A percentile compares a stretch with the other conserved stretches of the same genome.
These are phyloP conservation scores for Trypanosoma brucei DNA, from an alignment of 208 protist species.

Conservation along the genomic window DNA sequence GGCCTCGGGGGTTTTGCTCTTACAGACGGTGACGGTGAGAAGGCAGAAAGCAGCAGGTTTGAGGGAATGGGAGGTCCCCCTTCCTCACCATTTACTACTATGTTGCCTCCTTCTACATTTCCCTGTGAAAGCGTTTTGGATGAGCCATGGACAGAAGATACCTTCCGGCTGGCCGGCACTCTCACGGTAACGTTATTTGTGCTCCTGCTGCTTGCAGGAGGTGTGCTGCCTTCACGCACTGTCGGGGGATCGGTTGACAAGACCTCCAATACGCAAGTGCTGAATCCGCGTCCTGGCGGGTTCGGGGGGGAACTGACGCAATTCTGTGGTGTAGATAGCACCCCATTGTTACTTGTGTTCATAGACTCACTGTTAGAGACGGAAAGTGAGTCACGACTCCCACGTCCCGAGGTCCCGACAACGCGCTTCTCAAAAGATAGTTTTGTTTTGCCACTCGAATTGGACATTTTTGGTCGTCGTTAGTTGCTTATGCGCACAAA, in stretches of 20 bases:
- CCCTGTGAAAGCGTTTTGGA: background rate
- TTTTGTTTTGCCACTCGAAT: background rate
- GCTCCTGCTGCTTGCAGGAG: background rate
- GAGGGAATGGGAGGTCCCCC: background rate
- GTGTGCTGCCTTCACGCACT: background rate
- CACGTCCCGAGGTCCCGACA: conserved; percentile 7
- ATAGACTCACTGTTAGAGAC: background rate
- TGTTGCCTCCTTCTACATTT: background rate
- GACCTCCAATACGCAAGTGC: conserved; percentile 11
- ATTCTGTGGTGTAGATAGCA: background rate
- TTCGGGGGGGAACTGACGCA: background rate
- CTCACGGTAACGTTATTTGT: background rate
- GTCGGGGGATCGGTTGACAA: conserved; percentile 16
- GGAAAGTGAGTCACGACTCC: conserved; percentile 2
- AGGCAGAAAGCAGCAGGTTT: background rate
- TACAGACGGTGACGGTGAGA: background rate
- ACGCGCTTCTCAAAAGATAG: conserved; percentile 26
- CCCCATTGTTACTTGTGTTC: background rate
- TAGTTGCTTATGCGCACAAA: background rate
- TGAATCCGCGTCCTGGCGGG: background rate
- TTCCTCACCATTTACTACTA: background rate
- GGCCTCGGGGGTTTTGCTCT: background rate
- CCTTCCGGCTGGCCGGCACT: background rate
- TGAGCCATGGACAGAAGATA: background rate
- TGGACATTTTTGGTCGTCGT: conserved; percentile 11